Conservation (phyloP, 208 protist species). For the Blastocrithidia nonstop region DNA sequence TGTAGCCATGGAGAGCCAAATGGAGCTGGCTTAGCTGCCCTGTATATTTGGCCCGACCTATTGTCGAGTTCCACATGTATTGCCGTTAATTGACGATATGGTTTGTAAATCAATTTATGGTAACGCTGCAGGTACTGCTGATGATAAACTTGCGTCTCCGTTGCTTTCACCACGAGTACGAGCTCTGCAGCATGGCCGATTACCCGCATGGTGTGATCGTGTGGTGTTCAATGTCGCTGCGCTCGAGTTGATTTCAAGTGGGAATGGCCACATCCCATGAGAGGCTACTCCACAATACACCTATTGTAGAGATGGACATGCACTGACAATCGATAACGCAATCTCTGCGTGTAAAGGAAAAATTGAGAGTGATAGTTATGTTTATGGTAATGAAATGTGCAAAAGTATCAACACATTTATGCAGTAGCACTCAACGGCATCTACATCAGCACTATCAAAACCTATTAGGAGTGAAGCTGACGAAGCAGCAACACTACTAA, state of each 20-base stretch:
- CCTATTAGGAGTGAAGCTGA: too few species aligned
- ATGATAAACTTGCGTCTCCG: too few species aligned
- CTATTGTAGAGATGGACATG: too few species aligned
- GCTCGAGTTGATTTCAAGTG: constrained; percentile 36
- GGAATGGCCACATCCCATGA: constrained; percentile 5
- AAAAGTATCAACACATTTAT: too few species aligned
- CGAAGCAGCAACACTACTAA: too few species aligned
- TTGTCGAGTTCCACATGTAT: constrained; percentile 12
- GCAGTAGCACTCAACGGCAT: too few species aligned
- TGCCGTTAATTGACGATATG: constrained; percentile 2
- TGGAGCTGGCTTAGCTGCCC: constrained; percentile 54
- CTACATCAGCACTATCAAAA: too few species aligned
- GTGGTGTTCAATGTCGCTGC: constrained; percentile 60
- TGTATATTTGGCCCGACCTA: constrained; percentile 51
- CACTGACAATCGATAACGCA: too few species aligned
- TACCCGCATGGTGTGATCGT: constrained; percentile 80
- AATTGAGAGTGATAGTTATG: too few species aligned
- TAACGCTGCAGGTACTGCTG: background rate
- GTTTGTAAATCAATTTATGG: background rate
- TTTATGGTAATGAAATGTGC: too few species aligned
- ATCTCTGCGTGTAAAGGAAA: too few species aligned
- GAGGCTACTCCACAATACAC: too few species aligned
- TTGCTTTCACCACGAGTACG: constrained; percentile 5
- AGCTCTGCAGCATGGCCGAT: constrained; percentile 18
- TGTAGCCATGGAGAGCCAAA: constrained; percentile 18